These are phyloP conservation scores for Hsuehochloa calcarea DNA, from an alignment of 176 grass and related monocot genomes.

Conservation along the genomic window DNA sequence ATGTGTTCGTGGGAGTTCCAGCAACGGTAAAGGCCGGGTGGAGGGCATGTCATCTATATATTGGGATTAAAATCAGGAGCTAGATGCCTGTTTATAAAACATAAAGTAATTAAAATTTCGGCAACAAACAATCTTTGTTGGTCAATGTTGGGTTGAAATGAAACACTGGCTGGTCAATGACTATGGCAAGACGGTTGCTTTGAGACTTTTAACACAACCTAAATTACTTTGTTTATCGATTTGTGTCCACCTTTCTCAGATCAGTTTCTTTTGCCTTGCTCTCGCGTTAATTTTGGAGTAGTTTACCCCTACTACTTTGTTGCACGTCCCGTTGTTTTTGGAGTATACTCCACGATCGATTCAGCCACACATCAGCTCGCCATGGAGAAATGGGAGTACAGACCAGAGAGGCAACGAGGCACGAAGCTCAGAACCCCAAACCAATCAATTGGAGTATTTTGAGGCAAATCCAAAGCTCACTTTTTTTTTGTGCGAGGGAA, in stretches of 20 bases:
- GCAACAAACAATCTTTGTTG: no score
- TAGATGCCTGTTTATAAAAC: no score
- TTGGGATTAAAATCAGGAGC: no score
- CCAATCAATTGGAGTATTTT: slow-evolving; percentile 21
- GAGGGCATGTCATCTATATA: no score
- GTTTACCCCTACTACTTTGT: neutral
- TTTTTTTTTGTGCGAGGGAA: slow-evolving; percentile 4
- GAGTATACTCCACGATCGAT: neutral
- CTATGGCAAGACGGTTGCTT: neutral
- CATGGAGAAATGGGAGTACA: neutral
- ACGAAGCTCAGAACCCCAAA: neutral
- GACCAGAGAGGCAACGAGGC: no score
- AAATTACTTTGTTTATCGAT: neutral
- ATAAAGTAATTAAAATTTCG: no score
- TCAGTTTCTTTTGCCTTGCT: neutral
- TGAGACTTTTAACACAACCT: neutral
- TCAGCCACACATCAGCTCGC: neutral
- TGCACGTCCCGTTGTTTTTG: neutral
- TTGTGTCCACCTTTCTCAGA: neutral
- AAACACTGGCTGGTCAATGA: no score
- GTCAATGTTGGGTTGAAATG: neutral
- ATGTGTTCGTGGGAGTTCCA: no score
- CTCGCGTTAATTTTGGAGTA: neutral
- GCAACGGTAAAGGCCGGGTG: no score
- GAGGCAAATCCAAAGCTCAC: slow-evolving; percentile 40